Percentiles rank a stretch among this genome's conserved stretches.
These are phyloP conservation scores for Aspergillus terreus DNA, from an alignment of 2,329 filamentous ascomycete genomes.

Conservation along the genomic window DNA sequence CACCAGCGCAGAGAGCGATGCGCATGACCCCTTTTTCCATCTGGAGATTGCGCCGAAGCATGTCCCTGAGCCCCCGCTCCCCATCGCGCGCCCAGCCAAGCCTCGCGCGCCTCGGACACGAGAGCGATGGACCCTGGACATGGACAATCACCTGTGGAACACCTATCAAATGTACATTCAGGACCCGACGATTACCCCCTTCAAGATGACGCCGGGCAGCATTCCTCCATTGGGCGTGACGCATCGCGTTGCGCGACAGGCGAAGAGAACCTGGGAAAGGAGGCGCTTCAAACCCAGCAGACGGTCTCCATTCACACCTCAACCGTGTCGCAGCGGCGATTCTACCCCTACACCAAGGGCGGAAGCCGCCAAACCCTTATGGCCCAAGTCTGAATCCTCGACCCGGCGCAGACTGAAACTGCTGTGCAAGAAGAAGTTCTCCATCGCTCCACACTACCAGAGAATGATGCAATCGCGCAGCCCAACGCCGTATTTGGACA, in stretches of 20 bases:
- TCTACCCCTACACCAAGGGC: conserved; percentile 44
- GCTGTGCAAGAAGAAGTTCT: conserved; percentile 59
- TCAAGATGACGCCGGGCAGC: conserved; percentile 63
- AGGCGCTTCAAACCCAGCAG: conserved; percentile 33
- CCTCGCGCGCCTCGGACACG: conserved; percentile 22
- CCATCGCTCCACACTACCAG: conserved; percentile 62
- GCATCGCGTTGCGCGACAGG: conserved; percentile 59
- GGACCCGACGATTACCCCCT: conserved; percentile 63
- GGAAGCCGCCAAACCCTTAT: conserved; percentile 37
- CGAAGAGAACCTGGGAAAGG: conserved; percentile 58
- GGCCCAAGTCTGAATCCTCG: conserved; percentile 57
- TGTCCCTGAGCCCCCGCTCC: conserved; percentile 35
- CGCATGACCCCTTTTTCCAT: conserved; percentile 53
- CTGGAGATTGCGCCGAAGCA: conserved; percentile 36
- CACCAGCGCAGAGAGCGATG: conserved; percentile 59
- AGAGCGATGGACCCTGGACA: conserved; percentile 55
- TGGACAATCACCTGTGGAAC: conserved; percentile 65
- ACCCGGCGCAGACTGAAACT: conserved; percentile 57
- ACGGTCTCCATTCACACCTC: conserved; percentile 11
- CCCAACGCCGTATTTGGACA: conserved; percentile 54
- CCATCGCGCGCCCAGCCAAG: conserved; percentile 24
- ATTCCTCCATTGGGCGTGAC: conserved; percentile 63
- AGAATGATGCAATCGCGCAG: conserved; percentile 58
- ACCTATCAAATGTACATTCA: conserved; percentile 64
- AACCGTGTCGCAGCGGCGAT: conserved; percentile 45